Base-by-base conservation (phyloP, 2,329 filamentous ascomycete genomes). In the Phaeosphaeria sp. region DNA sequence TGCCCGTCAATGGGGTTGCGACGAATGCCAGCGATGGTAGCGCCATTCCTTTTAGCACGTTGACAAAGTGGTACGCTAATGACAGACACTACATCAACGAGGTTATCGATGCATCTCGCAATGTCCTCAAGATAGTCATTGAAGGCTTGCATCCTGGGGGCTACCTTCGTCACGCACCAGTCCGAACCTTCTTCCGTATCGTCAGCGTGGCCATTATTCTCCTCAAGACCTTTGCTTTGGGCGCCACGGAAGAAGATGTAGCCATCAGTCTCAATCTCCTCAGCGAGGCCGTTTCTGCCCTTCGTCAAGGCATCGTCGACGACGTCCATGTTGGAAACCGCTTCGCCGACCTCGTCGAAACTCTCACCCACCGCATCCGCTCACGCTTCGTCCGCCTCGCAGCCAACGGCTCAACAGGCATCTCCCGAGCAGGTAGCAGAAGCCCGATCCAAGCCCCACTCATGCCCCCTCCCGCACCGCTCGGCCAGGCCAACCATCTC, bases 201-300 rank as follows among this genome's bases (percentile, higher is more conserved):
- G 92, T 94, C 63, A 91, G 89, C 56, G 91, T 91, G 3, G 90
- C 90, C 61, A 93, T 94, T 86, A 93, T 95, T 70, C 77, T 95
- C 18, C 84, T 95, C 50, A 95, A 89, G 79, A 94, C 91, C 0
- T 94, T 95, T 75, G 90, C 91, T 0, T 83, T 95, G 1, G 91
- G 91, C 18, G 91, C 91, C 1, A 89, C 90, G 0, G 90, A 91
- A 67, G 88, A 88, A 54, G 91, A 95, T 64, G 89, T 94, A 23
- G 87, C 89, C 68, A 83, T 90, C 47, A 91, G 89, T 62, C 89
- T 95, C 27, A 84, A 84, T 6, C 81, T 95, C 25, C 90, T 95
- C 81, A 90, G 93, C 69, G 82, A 85, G 27, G 91, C 90, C 0
- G 90, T 93, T 0, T 83, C 89, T 63, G 90, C 90, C 1, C 83